Percentiles rank a stretch among this genome's conserved stretches.
These are phyloP conservation scores for Coix lacrymajobi DNA, from an alignment of 176 grass and related monocot species.

Conservation along the genomic window DNA sequence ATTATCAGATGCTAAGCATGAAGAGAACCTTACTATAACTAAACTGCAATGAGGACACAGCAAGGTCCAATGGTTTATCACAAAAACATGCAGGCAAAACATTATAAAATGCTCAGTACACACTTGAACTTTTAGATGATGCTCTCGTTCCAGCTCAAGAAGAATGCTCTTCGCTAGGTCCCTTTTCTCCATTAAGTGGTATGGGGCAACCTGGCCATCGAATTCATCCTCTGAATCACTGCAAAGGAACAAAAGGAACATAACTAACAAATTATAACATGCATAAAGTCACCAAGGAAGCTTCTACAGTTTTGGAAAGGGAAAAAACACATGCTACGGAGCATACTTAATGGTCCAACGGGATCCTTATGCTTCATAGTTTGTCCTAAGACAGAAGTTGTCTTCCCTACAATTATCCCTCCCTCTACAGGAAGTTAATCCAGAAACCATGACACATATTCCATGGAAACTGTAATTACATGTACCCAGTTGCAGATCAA, in stretches of 20 bases:
- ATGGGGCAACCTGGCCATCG: constrained; percentile 15
- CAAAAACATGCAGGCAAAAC: not conserved
- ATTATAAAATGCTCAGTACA: constrained; percentile 4
- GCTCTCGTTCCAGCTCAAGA: constrained; percentile 64
- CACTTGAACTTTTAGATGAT: constrained; percentile 67
- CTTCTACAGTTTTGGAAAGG: not conserved
- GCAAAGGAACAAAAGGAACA: constrained; percentile 16
- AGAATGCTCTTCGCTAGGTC: constrained; percentile 64
- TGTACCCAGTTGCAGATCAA: not conserved
- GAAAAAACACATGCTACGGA: not conserved
- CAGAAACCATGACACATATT: not conserved
- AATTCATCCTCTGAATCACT: constrained; percentile 54
- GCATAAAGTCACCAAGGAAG: not conserved
- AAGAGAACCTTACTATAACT: not conserved
- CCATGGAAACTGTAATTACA: not conserved
- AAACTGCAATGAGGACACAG: not conserved
- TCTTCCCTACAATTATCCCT: not conserved
- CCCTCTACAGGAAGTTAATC: not conserved
- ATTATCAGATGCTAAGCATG: not conserved
- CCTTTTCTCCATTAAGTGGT: constrained; percentile 65
- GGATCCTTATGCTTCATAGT: not conserved
- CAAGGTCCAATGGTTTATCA: not conserved
- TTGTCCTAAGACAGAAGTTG: not conserved
- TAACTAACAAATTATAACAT: not conserved
- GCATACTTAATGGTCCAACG: not conserved